phyloP scores from a whole-genome alignment of 495 filamentous ascomycete species.

The Pyronema domesticum region DNA sequence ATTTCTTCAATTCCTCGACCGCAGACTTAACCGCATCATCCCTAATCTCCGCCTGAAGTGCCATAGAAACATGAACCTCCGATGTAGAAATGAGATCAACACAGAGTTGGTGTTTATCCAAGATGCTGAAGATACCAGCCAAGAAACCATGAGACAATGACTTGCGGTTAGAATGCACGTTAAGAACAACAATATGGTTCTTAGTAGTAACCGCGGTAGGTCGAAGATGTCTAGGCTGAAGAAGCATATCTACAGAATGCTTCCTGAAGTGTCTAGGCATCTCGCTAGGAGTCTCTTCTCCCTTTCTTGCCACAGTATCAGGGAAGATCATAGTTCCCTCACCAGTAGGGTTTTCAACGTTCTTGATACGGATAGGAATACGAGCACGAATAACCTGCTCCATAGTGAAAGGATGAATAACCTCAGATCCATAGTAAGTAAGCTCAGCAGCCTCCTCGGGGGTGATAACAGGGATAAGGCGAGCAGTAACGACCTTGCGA shows the following conservation, averaged over 20 bases:
- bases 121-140: constrained; percentile 71
- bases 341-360: constrained; percentile 84
- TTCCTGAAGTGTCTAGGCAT: constrained; percentile 18
- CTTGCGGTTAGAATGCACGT: constrained; percentile 90
- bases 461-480: constrained; percentile 55
- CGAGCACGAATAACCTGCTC: constrained; percentile 86
- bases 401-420: constrained; percentile 97
- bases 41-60: constrained; percentile 38
- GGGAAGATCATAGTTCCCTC: constrained; percentile 68
- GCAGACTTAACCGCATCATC: constrained; percentile 45
- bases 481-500: constrained; percentile 65
- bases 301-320: constrained; percentile 12
- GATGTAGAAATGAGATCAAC: constrained; percentile 89
- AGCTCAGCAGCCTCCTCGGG: constrained; percentile 75
- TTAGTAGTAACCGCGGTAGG: constrained; percentile 97
- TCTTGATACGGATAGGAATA: constrained; percentile 83
- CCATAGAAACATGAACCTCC: constrained; percentile 94
- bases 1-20: constrained; percentile 53
- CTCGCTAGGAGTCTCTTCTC: constrained; percentile 20
- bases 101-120: constrained; percentile 63
- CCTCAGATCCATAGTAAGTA: constrained; percentile 63
- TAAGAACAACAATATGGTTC: constrained; percentile 82
- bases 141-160: constrained; percentile 83
- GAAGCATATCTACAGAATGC: constrained; percentile 11
- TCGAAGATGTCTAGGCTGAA: constrained; percentile 39